Conservation (phyloP, 2,329 filamentous ascomycete genomes). For the Spiromastix sp. region DNA sequence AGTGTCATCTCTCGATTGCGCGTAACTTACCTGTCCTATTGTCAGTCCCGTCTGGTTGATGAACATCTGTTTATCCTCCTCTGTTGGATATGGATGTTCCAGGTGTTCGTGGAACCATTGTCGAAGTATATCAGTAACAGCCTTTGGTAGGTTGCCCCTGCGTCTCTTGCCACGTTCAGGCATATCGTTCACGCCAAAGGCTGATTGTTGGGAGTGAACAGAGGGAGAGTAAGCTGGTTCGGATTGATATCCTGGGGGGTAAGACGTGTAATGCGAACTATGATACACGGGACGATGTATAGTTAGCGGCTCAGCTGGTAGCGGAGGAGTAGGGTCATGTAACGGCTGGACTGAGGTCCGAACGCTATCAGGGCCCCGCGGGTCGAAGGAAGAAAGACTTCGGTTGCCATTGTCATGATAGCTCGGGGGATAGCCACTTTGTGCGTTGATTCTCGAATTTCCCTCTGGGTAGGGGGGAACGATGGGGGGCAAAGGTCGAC, state of each 20-base stretch:
- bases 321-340: conserved; percentile 11
- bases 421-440: neutral
- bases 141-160: conserved; percentile 81
- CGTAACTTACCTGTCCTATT: conserved; percentile 50
- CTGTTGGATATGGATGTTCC: conserved; percentile 73
- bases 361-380: conserved; percentile 11
- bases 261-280: conserved; percentile 13
- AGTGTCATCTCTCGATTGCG: too few species aligned
- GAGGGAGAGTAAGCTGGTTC: conserved; percentile 26
- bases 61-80: conserved; percentile 77
- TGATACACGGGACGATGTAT: conserved; percentile 20
- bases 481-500: conserved; percentile 27
- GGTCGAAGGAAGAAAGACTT: conserved; percentile 6
- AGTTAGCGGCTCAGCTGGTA: conserved; percentile 13
- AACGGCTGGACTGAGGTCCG: conserved; percentile 17
- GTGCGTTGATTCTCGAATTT: neutral
- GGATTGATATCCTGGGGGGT: conserved; percentile 18
- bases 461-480: conserved; percentile 24
- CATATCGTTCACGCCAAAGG: conserved; percentile 28
- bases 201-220: conserved; percentile 22
- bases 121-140: conserved; percentile 71
- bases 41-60: conserved; percentile 67
- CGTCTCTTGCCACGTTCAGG: conserved; percentile 43
- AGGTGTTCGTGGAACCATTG: conserved; percentile 71
- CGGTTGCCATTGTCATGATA: neutral